Conservation (phyloP, 108 stramenopile genomes). For the Nitzschia sp. region DNA sequence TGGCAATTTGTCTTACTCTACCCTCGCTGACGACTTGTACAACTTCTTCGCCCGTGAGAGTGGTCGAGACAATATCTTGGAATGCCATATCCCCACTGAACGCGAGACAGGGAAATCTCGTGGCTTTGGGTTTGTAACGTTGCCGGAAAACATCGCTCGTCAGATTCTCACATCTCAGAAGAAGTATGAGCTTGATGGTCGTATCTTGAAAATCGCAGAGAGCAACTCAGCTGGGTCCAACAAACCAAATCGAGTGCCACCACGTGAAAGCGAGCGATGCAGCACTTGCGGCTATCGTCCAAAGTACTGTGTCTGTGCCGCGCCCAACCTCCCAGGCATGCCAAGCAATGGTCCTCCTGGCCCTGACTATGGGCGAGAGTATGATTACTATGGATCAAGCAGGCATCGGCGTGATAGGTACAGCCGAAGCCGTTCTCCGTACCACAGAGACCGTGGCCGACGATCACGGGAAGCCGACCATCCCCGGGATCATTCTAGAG, state of each 20-base stretch:
- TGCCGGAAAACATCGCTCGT: conserved; percentile 65
- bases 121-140: conserved; percentile 88
- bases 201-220: conserved; percentile 79
- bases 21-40: conserved; percentile 67
- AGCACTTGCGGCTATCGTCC: conserved; percentile 81
- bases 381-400: conserved; percentile 40
- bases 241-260: conserved; percentile 40
- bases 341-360: conserved; percentile 33
- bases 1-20: conserved; percentile 83
- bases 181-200: conserved; percentile 76
- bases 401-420: conserved; percentile 46
- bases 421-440: conserved; percentile 66
- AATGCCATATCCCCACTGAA: conserved; percentile 88
- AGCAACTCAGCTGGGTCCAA: conserved; percentile 80
- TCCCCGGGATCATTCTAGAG: conserved; percentile 25
- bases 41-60: conserved; percentile 73
- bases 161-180: conserved; percentile 57
- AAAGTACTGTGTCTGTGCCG: conserved; percentile 73
- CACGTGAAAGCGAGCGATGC: conserved; percentile 61
- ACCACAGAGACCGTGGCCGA: conserved; percentile 43
- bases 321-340: conserved; percentile 43
- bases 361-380: conserved; percentile 38
- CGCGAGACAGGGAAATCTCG: conserved; percentile 77
- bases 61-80: conserved; percentile 78
- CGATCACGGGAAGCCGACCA: conserved; percentile 38